Evolutionary conservation across 2,329 filamentous ascomycete genomes (phyloP), one percentile per base, ranked within the genome.

Genomic region (Fusarium hostae): DNA sequence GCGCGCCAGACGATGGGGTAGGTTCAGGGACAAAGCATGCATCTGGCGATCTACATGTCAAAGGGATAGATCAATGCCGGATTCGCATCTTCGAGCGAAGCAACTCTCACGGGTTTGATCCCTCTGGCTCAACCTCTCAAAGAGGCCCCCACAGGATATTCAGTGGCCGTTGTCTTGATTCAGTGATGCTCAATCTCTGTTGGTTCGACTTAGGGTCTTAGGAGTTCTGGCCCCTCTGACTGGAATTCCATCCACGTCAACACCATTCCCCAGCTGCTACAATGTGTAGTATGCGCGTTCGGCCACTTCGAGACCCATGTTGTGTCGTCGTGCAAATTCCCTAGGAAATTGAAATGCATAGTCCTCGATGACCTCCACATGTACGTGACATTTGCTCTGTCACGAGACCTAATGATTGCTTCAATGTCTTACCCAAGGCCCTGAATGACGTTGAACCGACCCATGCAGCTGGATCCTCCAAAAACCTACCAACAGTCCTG

Each of bases 221-320:
- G 40, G 26, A 44, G 69, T 65, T 75, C 61, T 75, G 55, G 72
- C 67, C 63, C 51, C 48, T 57, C 20, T 4, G 45, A 62, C 55
- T 65, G 51, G 52, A 63, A 72, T 74, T 69, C 52, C 54, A 65
- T 59, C 34, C 12, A 63, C 45, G 58, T 45, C 41, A 51, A 47
- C 47, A 41, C 34, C 59, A 59, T 59, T 10, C 54, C 68, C n/a
- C 28, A 58, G 48, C 55, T 45, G 41, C 43, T 47, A 35, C 20
- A 30, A 37, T 48, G 34, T 20, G 12, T 15, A 48, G 24, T 30
- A 18, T n/a, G 18, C 5, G 40, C 26, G n/a, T 30, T 48, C 45
- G 30, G 22, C 22, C 44, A 51, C 40, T 37, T 47, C 37, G n/a
- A 39, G 26, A 61, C 32, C 24, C 16, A 45, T 40, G 24, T 28